These are phyloP conservation scores for Peronospora belbahrii DNA, from an alignment of 352 stramenopile genomes.

Conservation along the genomic window DNA sequence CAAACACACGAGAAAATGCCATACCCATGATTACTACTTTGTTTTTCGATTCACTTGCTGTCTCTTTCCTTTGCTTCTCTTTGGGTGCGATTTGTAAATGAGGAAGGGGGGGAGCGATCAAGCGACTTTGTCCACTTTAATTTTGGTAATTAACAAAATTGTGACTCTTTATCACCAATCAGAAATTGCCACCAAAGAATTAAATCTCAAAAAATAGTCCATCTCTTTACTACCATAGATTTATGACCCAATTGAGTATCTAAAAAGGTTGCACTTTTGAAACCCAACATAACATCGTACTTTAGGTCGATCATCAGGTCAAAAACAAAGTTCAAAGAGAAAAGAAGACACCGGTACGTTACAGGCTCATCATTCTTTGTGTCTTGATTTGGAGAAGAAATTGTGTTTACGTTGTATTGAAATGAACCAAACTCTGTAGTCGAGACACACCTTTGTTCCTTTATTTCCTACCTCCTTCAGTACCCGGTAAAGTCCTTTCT, in stretches of 20 bases:
- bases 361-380: too few species aligned
- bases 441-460: too few species aligned
- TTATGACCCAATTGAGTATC: too few species aligned
- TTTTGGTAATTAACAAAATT: conserved; percentile 21
- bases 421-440: too few species aligned
- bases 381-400: too few species aligned
- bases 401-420: too few species aligned
- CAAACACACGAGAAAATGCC: conserved; percentile 95
- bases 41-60: neutral
- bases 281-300: neutral
- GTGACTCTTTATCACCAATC: conserved; percentile 25
- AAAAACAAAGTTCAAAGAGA: too few species aligned
- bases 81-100: conserved; percentile 49
- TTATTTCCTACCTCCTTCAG: too few species aligned
- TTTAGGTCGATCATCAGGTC: too few species aligned
- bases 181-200: conserved; percentile 39
- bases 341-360: too few species aligned
- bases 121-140: conserved; percentile 17
- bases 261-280: too few species aligned
- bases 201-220: conserved; percentile 14
- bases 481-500: too few species aligned
- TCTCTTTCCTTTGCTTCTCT: conserved; percentile 13
- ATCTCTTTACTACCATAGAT: neutral
- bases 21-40: conserved; percentile 92
- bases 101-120: conserved; percentile 21